Percentiles rank a stretch among this genome's conserved stretches.
These are phyloP conservation scores for Colletotrichum sp. DNA, from an alignment of 2,329 filamentous ascomycete species.

Conservation along the genomic window DNA sequence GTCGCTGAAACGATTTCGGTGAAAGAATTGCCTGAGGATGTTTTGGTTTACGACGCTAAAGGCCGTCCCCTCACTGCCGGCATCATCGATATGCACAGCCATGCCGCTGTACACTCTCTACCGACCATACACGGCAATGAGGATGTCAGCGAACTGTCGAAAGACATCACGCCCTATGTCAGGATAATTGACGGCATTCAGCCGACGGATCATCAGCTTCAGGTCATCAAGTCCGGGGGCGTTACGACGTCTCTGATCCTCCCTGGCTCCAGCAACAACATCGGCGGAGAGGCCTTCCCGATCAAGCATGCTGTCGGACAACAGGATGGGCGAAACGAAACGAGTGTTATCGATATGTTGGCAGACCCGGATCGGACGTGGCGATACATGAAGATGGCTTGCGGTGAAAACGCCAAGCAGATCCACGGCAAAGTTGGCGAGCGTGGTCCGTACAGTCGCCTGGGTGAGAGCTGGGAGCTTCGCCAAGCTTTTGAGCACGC, in stretches of 20 bases:
- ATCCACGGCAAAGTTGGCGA: constrained; percentile 62
- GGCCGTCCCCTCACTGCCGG: constrained; percentile 70
- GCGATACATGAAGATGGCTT: constrained; percentile 80
- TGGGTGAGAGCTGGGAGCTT: constrained; percentile 74
- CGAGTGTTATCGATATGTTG: constrained; percentile 67
- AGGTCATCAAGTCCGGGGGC: constrained; percentile 74
- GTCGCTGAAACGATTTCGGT: constrained; percentile 50
- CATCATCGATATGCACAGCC: constrained; percentile 76
- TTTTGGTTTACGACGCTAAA: constrained; percentile 59
- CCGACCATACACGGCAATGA: constrained; percentile 57
- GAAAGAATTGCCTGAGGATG: constrained; percentile 48
- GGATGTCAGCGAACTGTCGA: constrained; percentile 69
- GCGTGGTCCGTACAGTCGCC: constrained; percentile 61
- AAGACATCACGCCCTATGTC: constrained; percentile 72
- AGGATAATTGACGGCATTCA: constrained; percentile 70
- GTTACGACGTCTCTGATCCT: constrained; percentile 72
- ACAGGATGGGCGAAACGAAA: constrained; percentile 63
- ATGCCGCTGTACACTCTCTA: constrained; percentile 64
- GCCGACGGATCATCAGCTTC: constrained; percentile 67
- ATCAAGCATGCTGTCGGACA: constrained; percentile 72
- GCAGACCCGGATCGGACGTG: constrained; percentile 69
- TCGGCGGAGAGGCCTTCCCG: constrained; percentile 72
- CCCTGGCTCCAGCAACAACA: constrained; percentile 74
- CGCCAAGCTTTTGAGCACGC: constrained; percentile 71
- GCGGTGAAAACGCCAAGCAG: constrained; percentile 72